A percentile compares a stretch with the other conserved stretches of the same genome.
These are phyloP conservation scores for Cudoniella acicularis DNA, from an alignment of 495 filamentous ascomycete genomes.

Conservation along the genomic window DNA sequence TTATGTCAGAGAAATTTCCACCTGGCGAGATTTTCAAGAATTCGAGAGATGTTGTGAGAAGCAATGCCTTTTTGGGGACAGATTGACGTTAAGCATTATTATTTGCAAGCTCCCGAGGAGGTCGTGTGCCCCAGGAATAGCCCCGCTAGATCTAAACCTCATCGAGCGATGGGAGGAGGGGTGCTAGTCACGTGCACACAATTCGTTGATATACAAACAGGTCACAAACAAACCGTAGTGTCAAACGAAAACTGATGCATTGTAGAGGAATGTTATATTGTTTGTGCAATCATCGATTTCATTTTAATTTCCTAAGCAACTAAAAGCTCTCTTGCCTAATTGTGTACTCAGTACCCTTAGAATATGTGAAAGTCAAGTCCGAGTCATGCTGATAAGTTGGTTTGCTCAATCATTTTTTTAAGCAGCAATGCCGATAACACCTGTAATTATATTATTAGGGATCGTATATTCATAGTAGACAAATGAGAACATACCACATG, in stretches of 20 bases:
- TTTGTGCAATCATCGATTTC: neutral
- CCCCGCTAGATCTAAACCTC: neutral
- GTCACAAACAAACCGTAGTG: too few species aligned
- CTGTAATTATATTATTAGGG: constrained; percentile 34
- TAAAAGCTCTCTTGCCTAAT: too few species aligned
- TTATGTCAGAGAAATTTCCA: neutral
- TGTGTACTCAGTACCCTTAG: too few species aligned
- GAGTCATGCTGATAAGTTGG: neutral
- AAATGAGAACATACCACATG: constrained; percentile 66
- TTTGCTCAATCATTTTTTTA: constrained; percentile 16
- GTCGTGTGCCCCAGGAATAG: constrained; percentile 1
- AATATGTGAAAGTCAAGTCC: neutral
- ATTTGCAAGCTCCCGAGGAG: neutral
- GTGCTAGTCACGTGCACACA: neutral
- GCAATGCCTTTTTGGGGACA: constrained; percentile 1
- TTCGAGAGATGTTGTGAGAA: neutral
- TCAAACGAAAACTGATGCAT: too few species aligned
- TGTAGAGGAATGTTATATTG: neutral
- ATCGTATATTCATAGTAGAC: neutral
- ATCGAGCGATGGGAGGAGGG: neutral
- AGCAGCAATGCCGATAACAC: constrained; percentile 84
- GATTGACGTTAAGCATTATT: neutral
- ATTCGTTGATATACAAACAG: too few species aligned
- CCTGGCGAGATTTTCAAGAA: neutral
- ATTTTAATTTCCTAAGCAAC: neutral